Percentiles rank a stretch among this genome's conserved stretches.
Conservation (phyloP, 169 alveolate genomes). For the Cryptosporidium baileyi region DNA sequence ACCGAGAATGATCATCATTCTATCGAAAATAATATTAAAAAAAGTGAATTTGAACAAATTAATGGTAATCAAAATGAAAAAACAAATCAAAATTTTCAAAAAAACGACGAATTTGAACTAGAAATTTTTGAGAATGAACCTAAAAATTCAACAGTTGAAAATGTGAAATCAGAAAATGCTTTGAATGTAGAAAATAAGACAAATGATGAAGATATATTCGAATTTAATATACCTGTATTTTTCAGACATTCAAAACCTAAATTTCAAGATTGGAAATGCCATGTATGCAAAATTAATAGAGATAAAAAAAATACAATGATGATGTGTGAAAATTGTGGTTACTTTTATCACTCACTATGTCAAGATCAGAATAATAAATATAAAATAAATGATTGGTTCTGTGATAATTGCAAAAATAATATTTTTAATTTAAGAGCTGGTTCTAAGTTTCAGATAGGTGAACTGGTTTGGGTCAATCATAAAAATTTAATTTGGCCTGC, state of each 20-base stretch:
- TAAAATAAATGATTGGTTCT: slow-evolving; percentile 54
- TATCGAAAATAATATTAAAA: no score
- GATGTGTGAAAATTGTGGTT: slow-evolving; percentile 65
- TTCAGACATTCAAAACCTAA: slow-evolving; percentile 58
- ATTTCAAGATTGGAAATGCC: slow-evolving; percentile 38
- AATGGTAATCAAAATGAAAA: no score
- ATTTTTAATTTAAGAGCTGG: not conserved
- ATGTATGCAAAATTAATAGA: slow-evolving; percentile 11
- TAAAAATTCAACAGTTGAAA: not conserved
- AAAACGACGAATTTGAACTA: not conserved
- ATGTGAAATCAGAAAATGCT: not conserved
- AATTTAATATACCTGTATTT: slow-evolving; percentile 30
- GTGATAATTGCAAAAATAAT: slow-evolving; percentile 23
- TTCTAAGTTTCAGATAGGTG: slow-evolving; percentile 55
- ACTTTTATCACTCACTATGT: slow-evolving; percentile 14
- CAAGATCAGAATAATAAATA: not conserved
- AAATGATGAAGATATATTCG: slow-evolving; percentile 6
- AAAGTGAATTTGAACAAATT: no score
- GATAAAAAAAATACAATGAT: not conserved
- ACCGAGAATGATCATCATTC: no score
- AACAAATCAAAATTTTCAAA: not conserved
- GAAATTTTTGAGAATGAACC: no score
- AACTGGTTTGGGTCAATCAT: slow-evolving; percentile 51
- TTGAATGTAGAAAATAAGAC: not conserved
- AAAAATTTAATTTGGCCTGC: slow-evolving; percentile 49